A percentile compares a stretch with the other conserved stretches of the same genome.
phyloP scores from a whole-genome alignment of 495 filamentous ascomycete genomes.

The Neurospora intermedia region DNA sequence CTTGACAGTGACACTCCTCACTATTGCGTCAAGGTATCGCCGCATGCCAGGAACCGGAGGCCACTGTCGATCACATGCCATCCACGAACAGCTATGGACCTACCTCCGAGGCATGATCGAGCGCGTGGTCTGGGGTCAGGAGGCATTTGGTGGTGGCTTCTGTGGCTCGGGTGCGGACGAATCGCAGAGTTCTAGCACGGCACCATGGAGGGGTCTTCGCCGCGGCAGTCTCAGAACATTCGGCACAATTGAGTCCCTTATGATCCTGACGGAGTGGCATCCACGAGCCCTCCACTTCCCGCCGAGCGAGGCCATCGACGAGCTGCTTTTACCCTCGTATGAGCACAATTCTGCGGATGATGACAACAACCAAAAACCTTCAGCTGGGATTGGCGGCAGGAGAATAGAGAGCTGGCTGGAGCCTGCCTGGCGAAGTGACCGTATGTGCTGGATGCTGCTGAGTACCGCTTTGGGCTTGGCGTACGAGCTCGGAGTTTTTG shows the following conservation, averaged over 20 bases:
- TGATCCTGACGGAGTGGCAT: conserved; percentile 96
- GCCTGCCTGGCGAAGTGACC: conserved; percentile 89
- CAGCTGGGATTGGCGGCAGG: conserved; percentile 49
- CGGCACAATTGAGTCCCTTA: conserved; percentile 84
- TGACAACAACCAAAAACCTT: conserved; percentile 30
- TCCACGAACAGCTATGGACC: conserved; percentile 93
- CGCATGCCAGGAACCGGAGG: conserved; percentile 70
- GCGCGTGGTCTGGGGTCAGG: conserved; percentile 88
- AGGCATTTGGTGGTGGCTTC: conserved; percentile 83
- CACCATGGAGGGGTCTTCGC: conserved; percentile 45
- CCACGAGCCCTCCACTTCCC: conserved; percentile 92
- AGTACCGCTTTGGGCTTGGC: conserved; percentile 82
- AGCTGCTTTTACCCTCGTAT: conserved; percentile 42
- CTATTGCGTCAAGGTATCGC: conserved; percentile 79
- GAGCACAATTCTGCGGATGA: conserved; percentile 39
- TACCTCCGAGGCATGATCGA: conserved; percentile 91
- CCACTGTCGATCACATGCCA: conserved; percentile 72
- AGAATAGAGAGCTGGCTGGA: conserved; percentile 91
- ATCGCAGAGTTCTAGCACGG: conserved; percentile 51
- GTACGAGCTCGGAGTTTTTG: conserved; percentile 92
- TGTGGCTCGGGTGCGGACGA: conserved; percentile 63
- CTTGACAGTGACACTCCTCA: conserved; percentile 78
- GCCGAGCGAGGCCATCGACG: conserved; percentile 64
- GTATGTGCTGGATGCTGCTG: conserved; percentile 98
- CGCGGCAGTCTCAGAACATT: conserved; percentile 79